Evolutionary conservation across 2,329 filamentous ascomycete genomes (phyloP), one percentile per base, ranked within the genome.

Genomic region (Botryotinia calthae): DNA sequence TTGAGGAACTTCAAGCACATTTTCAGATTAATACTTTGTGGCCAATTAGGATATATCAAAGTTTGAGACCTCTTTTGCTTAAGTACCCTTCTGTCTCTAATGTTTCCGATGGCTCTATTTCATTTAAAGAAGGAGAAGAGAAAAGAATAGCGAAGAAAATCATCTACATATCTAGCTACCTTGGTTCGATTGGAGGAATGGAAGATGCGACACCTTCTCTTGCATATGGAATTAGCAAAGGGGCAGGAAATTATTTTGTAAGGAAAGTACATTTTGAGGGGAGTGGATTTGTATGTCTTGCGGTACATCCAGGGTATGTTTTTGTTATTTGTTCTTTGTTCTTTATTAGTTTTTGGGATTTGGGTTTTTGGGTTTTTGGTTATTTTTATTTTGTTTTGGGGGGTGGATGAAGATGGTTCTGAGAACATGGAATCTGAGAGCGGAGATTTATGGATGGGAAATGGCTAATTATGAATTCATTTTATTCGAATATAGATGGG

Each of bases 191-290:
- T 62, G 73, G 25, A 0, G 73, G 56, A 1, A 76, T 77, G 72
- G 76, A 77, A 28, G 71, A 68, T 1, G 28, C n/a, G 1, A 42
- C 69, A 2, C 77, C 77, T 0, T 73, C 31, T 63, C 44, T 82
- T 0, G 80, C 81, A 0, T 87, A 88, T 73, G 85, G 83, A 0
- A 76, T 83, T 1, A 82, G 81, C 69, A 87, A 88, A 76, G 78
- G 76, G 20, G 78, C 70, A 4, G 75, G 81, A 48, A 83, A 84
- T 72, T 84, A 76, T 69, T 76, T 83, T 67, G 77, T 80, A 8
- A 75, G 78, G 37, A 83, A 82, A 71, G 74, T 83, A 14, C 78
- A 83, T 77, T 79, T 81, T 62, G 83, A 82, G 79, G 79, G 74
- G 73, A 46, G 25, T 10, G 44, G 63, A 1, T 8, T 85, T 16